A percentile compares a stretch with the other conserved stretches of the same genome.
Conservation (phyloP, 768 basidiomycete genomes). For the Xerocomus potaroensis region DNA sequence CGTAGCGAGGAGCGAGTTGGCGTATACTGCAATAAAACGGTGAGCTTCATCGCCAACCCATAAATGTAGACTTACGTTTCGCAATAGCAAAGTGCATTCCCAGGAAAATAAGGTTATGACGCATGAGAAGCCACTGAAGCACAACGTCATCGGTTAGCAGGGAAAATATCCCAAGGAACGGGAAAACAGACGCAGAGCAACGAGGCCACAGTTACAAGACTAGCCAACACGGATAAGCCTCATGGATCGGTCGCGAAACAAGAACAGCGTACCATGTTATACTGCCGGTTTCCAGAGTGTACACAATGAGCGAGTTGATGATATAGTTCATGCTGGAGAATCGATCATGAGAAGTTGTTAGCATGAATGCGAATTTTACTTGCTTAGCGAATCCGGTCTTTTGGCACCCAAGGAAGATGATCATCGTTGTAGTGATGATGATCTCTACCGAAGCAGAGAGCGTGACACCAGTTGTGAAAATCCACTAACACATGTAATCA, state of each 20-base stretch:
- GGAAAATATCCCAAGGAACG: background rate
- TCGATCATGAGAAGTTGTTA: background rate
- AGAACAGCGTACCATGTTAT: constrained; percentile 42
- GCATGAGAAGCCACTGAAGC: constrained; percentile 30
- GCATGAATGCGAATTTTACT: background rate
- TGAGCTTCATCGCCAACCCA: too few species aligned
- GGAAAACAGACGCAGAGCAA: constrained; percentile 27
- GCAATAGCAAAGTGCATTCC: constrained; percentile 35
- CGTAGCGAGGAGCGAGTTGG: constrained; percentile 34
- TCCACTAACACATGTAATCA: constrained; percentile 21
- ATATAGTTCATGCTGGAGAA: constrained; percentile 41
- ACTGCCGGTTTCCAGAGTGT: constrained; percentile 50
- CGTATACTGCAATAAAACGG: constrained; percentile 24
- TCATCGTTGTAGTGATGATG: constrained; percentile 30
- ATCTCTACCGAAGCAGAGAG: constrained; percentile 32
- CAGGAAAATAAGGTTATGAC: constrained; percentile 33
- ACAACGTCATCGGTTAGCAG: background rate
- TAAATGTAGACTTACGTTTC: constrained; percentile 31
- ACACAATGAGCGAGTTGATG: constrained; percentile 46
- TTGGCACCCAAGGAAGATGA: constrained; percentile 30
- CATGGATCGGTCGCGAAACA: too few species aligned
- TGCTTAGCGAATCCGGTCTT: constrained; percentile 31
- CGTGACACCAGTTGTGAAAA: constrained; percentile 30
- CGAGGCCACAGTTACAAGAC: constrained; percentile 31
- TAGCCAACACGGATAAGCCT: constrained; percentile 4